phyloP scores from a whole-genome alignment of 345 rosid genomes.

The Xanthoceras sorbifolium region DNA sequence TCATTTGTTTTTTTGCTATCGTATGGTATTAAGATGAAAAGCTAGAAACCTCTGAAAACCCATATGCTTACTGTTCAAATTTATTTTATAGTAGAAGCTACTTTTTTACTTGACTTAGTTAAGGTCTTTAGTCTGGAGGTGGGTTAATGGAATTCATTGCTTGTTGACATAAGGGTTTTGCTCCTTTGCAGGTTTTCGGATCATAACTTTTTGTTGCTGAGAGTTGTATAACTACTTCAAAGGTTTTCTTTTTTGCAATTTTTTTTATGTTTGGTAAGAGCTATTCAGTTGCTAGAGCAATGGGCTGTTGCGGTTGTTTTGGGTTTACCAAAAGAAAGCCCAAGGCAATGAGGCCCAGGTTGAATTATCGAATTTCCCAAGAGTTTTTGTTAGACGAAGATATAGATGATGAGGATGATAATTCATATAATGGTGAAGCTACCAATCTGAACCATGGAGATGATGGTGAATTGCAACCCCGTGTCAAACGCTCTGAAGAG shows the following conservation, averaged over 20 bases:
- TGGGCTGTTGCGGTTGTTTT: conserved; percentile 96
- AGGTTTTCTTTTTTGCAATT: conserved; percentile 11
- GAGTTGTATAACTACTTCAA: conserved; percentile 26
- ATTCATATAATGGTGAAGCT: conserved; percentile 55
- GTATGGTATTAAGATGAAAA: background rate
- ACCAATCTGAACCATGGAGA: conserved; percentile 56
- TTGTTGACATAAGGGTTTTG: conserved; percentile 16
- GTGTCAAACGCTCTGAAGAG: conserved; percentile 66
- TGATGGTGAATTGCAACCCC: conserved; percentile 47
- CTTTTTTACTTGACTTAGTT: background rate
- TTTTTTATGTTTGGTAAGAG: conserved; percentile 57
- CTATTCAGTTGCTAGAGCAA: conserved; percentile 52
- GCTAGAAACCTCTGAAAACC: background rate
- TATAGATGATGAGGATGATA: conserved; percentile 52
- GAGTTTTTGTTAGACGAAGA: conserved; percentile 63
- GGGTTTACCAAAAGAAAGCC: conserved; percentile 61
- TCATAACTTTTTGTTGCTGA: conserved; percentile 20
- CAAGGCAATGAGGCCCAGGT: conserved; percentile 36
- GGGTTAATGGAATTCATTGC: conserved; percentile 1
- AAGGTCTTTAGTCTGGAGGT: background rate
- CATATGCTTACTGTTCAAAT: background rate
- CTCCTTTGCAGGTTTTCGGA: conserved; percentile 36
- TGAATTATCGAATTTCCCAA: conserved; percentile 45
- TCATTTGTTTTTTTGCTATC: background rate
- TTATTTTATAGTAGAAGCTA: background rate